These are phyloP conservation scores for Metschnikowia borealis DNA, from an alignment of 805 yeast genomes.

Conservation along the genomic window DNA sequence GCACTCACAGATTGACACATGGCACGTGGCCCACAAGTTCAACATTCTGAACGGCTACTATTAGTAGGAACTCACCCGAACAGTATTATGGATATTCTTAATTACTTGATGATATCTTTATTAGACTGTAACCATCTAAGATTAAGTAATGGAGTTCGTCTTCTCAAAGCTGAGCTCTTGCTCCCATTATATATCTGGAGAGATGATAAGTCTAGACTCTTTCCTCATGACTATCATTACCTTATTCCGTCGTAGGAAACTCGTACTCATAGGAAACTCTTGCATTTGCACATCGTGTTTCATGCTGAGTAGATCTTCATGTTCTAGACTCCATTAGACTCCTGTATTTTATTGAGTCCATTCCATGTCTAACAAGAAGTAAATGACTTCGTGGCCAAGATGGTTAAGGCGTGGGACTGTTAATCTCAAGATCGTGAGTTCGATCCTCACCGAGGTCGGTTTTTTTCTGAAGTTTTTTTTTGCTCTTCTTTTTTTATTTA, in stretches of 20 bases:
- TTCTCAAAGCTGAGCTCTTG: too few species aligned
- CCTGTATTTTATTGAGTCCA: background rate
- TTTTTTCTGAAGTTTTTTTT: background rate
- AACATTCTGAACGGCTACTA: background rate
- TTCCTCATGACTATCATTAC: too few species aligned
- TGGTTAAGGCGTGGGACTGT: conserved; percentile 20
- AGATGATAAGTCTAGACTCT: too few species aligned
- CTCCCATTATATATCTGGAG: too few species aligned
- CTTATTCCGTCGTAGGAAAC: too few species aligned
- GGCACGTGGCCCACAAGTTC: too few species aligned
- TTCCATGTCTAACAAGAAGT: background rate
- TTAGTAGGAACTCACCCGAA: background rate
- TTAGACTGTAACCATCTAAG: too few species aligned
- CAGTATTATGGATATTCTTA: background rate
- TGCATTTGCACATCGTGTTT: background rate
- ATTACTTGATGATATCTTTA: background rate
- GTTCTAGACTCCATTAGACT: background rate
- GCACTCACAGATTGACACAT: too few species aligned
- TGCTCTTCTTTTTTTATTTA: background rate
- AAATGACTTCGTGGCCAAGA: conserved; percentile 17
- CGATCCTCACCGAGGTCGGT: conserved; percentile 19
- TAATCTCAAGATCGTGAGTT: conserved; percentile 19
- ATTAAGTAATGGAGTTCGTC: too few species aligned
- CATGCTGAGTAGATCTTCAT: background rate
- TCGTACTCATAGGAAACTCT: too few species aligned